Percentiles rank a stretch among this genome's conserved stretches.
Evolutionary conservation across 2,329 filamentous ascomycete species (phyloP).

Genomic region (Venturia carpophila): DNA sequence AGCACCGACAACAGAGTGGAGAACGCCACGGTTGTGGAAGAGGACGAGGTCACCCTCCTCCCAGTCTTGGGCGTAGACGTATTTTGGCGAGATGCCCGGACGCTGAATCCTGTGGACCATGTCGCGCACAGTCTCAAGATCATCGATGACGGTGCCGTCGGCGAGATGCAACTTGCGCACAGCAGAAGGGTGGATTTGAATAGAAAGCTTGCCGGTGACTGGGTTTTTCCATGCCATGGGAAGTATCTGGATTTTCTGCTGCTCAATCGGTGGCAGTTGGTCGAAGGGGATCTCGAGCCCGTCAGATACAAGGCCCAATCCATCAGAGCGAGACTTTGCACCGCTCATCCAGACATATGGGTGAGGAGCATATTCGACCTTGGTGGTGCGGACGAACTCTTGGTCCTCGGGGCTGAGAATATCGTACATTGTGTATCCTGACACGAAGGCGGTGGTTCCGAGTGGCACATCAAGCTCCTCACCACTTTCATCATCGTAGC

Average conservation of each 20-base stretch:
- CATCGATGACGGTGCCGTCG: constrained; percentile 61
- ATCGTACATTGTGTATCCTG: constrained; percentile 63
- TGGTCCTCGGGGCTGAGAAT: constrained; percentile 57
- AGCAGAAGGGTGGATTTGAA: constrained; percentile 68
- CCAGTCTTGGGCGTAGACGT: constrained; percentile 71
- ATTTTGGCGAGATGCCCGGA: constrained; percentile 59
- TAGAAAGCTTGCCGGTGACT: constrained; percentile 56
- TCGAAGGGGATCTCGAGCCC: constrained; percentile 51
- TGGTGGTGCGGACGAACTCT: constrained; percentile 57
- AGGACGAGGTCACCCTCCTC: constrained; percentile 67
- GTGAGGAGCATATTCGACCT: constrained; percentile 68
- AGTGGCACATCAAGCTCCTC: constrained; percentile 62
- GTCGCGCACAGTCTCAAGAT: constrained; percentile 57
- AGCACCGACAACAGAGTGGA: constrained; percentile 68
- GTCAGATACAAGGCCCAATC: constrained; percentile 64
- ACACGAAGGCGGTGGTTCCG: constrained; percentile 69
- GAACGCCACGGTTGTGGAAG: constrained; percentile 68
- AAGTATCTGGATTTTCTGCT: constrained; percentile 59
- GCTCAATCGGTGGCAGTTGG: constrained; percentile 58
- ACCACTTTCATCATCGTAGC: constrained; percentile 64
- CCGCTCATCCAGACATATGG: constrained; percentile 76
- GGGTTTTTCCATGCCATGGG: constrained; percentile 76
- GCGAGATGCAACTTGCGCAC: constrained; percentile 59
- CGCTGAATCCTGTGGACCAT: constrained; percentile 66
- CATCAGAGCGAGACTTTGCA: constrained; percentile 58